phyloP scores from a whole-genome alignment of 2,329 filamentous ascomycete genomes.

The Fusarium sp. region DNA sequence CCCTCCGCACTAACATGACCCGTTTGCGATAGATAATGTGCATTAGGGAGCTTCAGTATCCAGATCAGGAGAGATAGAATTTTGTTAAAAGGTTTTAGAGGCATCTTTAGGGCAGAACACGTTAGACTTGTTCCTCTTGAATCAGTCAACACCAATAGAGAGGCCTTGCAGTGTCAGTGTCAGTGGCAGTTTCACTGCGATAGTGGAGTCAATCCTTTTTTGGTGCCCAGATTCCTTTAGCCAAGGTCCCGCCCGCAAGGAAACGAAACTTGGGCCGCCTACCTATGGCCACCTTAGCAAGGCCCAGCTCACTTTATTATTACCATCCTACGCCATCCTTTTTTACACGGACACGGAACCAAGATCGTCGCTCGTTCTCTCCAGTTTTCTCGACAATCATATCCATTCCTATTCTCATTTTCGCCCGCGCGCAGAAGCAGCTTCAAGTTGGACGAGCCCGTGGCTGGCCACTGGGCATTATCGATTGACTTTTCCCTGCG shows the following conservation, averaged over 20 bases:
- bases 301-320: constrained; percentile 20
- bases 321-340: constrained; percentile 6
- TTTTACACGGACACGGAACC: constrained; percentile 25
- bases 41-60: neutral
- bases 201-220: constrained; percentile 27
- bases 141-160: constrained; percentile 6
- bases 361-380: constrained; percentile 37
- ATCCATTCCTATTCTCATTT: constrained; percentile 5
- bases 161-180: neutral
- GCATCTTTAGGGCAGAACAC: neutral
- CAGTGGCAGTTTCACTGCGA: constrained; percentile 17
- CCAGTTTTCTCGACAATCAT: constrained; percentile 29
- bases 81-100: neutral
- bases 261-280: constrained; percentile 44
- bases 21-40: neutral
- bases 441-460: constrained; percentile 36
- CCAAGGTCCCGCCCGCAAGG: constrained; percentile 24
- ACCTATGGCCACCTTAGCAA: neutral
- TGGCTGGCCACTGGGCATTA: constrained; percentile 40
- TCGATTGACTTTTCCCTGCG: constrained; percentile 5
- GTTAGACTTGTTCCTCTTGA: constrained; percentile 18
- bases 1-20: neutral
- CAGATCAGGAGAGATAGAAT: neutral
- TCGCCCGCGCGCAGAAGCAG: constrained; percentile 10
- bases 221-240: constrained; percentile 21